phyloP scores from a whole-genome alignment of 2,329 filamentous ascomycete genomes.

The Penicillium psychrosexuale region DNA sequence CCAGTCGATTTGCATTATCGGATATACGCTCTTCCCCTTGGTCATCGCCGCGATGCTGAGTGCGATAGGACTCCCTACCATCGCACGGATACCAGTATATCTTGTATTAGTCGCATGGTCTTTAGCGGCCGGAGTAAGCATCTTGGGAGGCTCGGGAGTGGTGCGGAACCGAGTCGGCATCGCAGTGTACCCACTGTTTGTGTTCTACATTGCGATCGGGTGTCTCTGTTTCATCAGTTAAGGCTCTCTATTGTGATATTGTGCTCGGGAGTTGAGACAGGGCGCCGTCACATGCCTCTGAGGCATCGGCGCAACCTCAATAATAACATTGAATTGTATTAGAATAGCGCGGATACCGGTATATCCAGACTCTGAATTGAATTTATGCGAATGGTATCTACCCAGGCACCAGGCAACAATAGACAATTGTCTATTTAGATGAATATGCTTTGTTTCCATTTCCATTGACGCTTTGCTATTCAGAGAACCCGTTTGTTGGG shows the following conservation, averaged over 20 bases:
- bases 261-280: not conserved
- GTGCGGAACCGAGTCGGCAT: slow-evolving; percentile 91
- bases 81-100: slow-evolving; percentile 87
- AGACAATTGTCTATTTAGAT: not conserved
- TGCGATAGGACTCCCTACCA: slow-evolving; percentile 72
- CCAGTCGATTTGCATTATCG: slow-evolving; percentile 96
- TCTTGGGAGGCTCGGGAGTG: slow-evolving; percentile 90
- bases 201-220: slow-evolving; percentile 90
- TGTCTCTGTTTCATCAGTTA: slow-evolving; percentile 97
- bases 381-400: not conserved
- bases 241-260: slow-evolving; percentile 13
- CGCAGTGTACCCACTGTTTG: slow-evolving; percentile 89
- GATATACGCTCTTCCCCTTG: slow-evolving; percentile 94
- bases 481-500: slow-evolving; percentile 2
- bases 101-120: slow-evolving; percentile 87
- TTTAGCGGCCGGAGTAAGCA: slow-evolving; percentile 90
- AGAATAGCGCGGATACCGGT: slow-evolving; percentile 7
- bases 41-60: slow-evolving; percentile 90
- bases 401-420: not conserved
- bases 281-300: not conserved
- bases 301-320: not conserved
- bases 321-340: not conserved
- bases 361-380: slow-evolving; percentile 1
- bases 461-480: not conserved
- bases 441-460: slow-evolving; percentile 3